Conservation (phyloP, 345 rosid genomes). For the Lepidium didymum region DNA sequence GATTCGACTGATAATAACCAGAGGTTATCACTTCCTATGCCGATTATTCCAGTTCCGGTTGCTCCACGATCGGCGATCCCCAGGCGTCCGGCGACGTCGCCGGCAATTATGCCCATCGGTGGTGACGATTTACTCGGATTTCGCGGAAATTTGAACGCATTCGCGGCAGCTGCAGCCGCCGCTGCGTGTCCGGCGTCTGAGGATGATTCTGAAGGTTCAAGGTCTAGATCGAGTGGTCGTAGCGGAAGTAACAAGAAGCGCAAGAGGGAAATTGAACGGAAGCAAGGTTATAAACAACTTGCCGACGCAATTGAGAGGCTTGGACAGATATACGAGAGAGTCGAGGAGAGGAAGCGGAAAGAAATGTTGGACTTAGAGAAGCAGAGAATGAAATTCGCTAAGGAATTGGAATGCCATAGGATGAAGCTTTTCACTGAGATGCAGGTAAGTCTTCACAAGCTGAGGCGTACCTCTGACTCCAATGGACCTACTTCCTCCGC, state of each 20-base stretch:
- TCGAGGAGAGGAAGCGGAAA: conserved; percentile 79
- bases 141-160: conserved; percentile 70
- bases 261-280: conserved; percentile 24
- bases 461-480: conserved; percentile 57
- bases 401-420: conserved; percentile 94
- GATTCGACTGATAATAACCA: conserved; percentile 19
- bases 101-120: conserved; percentile 41
- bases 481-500: conserved; percentile 21
- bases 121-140: conserved; percentile 28
- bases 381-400: conserved; percentile 92
- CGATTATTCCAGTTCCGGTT: conserved; percentile 22
- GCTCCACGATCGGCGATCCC: conserved; percentile 37
- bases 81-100: conserved; percentile 38
- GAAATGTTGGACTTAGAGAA: conserved; percentile 98
- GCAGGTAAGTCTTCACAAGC: conserved; percentile 84
- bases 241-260: conserved; percentile 25
- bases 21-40: conserved; percentile 40
- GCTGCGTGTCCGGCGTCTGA: conserved; percentile 30
- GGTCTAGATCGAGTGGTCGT: conserved; percentile 24
- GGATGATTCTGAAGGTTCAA: conserved; percentile 28
- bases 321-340: conserved; percentile 76
- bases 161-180: conserved; percentile 78
- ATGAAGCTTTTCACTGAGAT: conserved; percentile 91
- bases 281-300: conserved; percentile 50
- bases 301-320: conserved; percentile 74